Evolutionary conservation across 345 rosid genomes (phyloP), one percentile per base, ranked within the genome.

Genomic region (Populus davidiana): DNA sequence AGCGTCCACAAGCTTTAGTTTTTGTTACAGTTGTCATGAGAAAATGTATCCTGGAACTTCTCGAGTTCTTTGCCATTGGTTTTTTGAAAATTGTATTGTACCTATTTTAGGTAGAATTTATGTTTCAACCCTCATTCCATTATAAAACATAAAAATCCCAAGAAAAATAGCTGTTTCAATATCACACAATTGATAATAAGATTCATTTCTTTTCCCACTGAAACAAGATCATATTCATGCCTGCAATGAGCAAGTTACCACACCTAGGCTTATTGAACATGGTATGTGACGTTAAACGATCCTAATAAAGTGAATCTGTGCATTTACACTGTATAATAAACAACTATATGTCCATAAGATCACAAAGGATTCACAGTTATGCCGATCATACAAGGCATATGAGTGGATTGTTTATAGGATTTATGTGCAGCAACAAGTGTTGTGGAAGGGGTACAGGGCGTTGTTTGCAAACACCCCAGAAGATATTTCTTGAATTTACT

Each of bases 351-450:
- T 33, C 44, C 38, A 33, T 25, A 33, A n/a, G 7, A 8, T 5
- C 47, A 62, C 31, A 27, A 4, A 8, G 47, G 3, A 5, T 33
- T 20, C 66, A 27, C 52, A 17, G 39, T 74, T 31, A 74, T 12
- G 50, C 50, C 11, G 16, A 47, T 13, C 50, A 47, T 47, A 47
- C 50, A 18, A 68, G n/a, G 20, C 27, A 0, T 77, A 31, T 23
- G 10, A 27, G 43, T 27, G 38, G 54, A 47, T 62, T 44, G 64
- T 36, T 71, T 63, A n/a, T 1, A 33, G 25, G 47, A 18, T 64
- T 63, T 64, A 64, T 64, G 76, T 71, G 71, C 75, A 77, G 31
- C 49, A 49, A 44, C 47, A 4, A 25, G 20, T 27, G 78, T 27
- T 20, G 59, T 38, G 38, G 16, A 27, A 35, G 64, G 23, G 25